A percentile compares a stretch with the other conserved stretches of the same genome.
Conservation (phyloP, 495 filamentous ascomycete genomes). For the Xylaria scruposa region DNA sequence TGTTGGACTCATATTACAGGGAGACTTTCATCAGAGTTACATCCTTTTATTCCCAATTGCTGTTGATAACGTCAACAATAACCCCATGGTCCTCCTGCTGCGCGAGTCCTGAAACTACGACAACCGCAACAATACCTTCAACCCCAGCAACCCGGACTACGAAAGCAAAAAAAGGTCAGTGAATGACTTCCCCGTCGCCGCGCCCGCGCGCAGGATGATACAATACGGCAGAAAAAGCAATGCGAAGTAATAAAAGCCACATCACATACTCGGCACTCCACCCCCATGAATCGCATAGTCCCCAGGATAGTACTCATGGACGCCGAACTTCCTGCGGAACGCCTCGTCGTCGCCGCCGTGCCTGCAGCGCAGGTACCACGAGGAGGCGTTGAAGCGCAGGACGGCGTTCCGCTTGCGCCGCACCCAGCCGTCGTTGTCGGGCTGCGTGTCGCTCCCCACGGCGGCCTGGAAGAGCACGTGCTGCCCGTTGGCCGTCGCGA, state of each 20-base stretch:
- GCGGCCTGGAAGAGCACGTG: conserved; percentile 60
- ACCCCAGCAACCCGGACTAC: conserved; percentile 67
- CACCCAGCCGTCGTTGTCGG: conserved; percentile 69
- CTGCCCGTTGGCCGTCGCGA: conserved; percentile 61
- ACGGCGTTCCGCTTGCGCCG: conserved; percentile 66
- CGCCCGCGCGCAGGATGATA: neutral
- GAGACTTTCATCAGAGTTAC: too few species aligned
- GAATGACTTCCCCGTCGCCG: neutral
- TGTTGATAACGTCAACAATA: conserved; percentile 68
- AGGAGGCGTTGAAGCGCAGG: conserved; percentile 69
- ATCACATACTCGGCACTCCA: conserved; percentile 60
- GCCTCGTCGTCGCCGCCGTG: conserved; percentile 61
- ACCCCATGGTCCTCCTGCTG: conserved; percentile 81
- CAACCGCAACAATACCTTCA: conserved; percentile 73
- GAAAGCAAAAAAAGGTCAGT: neutral
- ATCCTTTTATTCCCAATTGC: conserved; percentile 33
- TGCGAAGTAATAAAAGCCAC: too few species aligned
- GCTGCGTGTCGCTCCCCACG: conserved; percentile 59
- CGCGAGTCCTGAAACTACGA: conserved; percentile 77
- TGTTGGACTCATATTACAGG: too few species aligned
- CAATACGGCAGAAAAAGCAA: neutral
- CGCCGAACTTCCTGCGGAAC: conserved; percentile 64
- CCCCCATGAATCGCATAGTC: conserved; percentile 80
- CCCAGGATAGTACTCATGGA: conserved; percentile 58
- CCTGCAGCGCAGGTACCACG: conserved; percentile 71